phyloP scores from a whole-genome alignment of 1,284 basidiomycete species.

The Papiliotrema fonsecae region DNA sequence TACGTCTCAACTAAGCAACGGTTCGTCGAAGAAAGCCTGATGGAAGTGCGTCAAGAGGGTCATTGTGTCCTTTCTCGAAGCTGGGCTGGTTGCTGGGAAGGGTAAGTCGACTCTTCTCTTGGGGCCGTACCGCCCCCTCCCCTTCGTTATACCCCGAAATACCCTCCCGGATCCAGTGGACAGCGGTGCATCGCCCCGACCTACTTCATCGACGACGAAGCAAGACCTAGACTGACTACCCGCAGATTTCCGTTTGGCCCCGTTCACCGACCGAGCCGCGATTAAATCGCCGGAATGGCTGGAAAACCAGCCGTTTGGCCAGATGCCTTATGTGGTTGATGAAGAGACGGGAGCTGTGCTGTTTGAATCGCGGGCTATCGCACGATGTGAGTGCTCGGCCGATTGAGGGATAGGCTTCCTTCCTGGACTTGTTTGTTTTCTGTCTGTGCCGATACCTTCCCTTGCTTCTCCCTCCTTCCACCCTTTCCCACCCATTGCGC shows the following conservation, averaged over 20 bases:
- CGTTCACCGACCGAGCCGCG: conserved; percentile 33
- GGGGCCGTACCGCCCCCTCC: background rate
- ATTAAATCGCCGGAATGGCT: conserved; percentile 53
- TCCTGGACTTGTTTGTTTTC: background rate
- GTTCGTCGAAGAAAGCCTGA: too few relatives aligned
- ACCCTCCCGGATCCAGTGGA: too few relatives aligned
- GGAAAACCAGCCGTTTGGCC: conserved; percentile 60
- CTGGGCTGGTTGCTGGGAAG: conserved; percentile 10
- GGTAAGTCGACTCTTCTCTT: background rate
- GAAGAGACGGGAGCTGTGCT: conserved; percentile 29
- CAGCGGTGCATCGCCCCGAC: too few relatives aligned
- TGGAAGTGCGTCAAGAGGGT: conserved; percentile 24
- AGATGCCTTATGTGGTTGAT: conserved; percentile 58
- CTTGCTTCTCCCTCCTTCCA: conserved; percentile 13
- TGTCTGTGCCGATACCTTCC: conserved; percentile 12
- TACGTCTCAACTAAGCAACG: too few relatives aligned
- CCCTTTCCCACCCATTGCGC: too few relatives aligned
- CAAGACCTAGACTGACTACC: background rate
- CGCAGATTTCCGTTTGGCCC: conserved; percentile 26
- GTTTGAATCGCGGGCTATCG: conserved; percentile 57
- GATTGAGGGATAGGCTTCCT: conserved; percentile 36
- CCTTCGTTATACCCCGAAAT: too few relatives aligned
- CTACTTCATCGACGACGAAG: background rate
- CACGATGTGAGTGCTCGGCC: conserved; percentile 46
- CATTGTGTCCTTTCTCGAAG: conserved; percentile 10